Percentiles rank a stretch among this genome's conserved stretches.
Evolutionary conservation across 1,284 basidiomycete species (phyloP).

Genomic region (Jaminaea rosea): DNA sequence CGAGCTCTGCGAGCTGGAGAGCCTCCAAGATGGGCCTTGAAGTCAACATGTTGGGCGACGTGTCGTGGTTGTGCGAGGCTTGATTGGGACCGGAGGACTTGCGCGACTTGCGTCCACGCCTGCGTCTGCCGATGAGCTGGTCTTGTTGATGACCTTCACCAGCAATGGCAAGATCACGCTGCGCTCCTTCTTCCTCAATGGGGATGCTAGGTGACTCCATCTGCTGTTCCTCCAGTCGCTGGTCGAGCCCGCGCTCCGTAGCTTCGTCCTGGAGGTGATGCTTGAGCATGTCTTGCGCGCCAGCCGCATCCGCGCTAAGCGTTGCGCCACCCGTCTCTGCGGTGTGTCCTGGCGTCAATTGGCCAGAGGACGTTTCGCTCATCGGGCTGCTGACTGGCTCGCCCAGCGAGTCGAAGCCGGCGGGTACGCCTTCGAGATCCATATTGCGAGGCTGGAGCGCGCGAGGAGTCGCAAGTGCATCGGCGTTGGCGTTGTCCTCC

Average conservation of each 20-base stretch:
- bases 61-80: conserved; percentile 46
- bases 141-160: conserved; percentile 1
- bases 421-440: background rate
- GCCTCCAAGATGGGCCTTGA: conserved; percentile 39
- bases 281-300: conserved; percentile 29
- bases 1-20: conserved; percentile 39
- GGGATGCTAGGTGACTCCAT: background rate
- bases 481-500: background rate
- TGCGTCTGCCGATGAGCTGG: conserved; percentile 5
- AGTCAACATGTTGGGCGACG: conserved; percentile 36
- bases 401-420: background rate
- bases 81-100: conserved; percentile 35
- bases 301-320: conserved; percentile 18
- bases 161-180: background rate
- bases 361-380: background rate
- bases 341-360: background rate
- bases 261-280: conserved; percentile 23
- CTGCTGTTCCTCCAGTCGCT: conserved; percentile 1
- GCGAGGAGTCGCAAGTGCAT: background rate
- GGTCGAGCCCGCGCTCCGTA: conserved; percentile 6
- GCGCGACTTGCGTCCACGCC: conserved; percentile 6
- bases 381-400: too few species aligned
- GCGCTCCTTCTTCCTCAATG: conserved; percentile 6
- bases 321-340: background rate
- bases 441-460: background rate